A percentile compares a stretch with the other conserved stretches of the same genome.
These are phyloP conservation scores for Bjerkandera adusta DNA, from an alignment of 1,284 basidiomycete species.

Conservation along the genomic window DNA sequence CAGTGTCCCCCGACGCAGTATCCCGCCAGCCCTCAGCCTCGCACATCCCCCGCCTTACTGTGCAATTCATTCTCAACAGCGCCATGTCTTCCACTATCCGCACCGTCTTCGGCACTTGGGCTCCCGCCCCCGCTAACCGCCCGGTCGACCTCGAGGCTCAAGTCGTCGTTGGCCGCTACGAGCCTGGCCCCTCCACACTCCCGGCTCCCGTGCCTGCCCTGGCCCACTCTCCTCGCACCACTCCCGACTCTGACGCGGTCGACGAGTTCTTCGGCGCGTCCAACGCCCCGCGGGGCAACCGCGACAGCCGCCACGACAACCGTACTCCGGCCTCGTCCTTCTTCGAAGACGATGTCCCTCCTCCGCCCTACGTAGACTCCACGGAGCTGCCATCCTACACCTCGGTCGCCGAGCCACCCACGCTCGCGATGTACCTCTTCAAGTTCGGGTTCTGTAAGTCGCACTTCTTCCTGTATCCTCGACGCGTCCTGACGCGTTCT, in stretches of 20 bases:
- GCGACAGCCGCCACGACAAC: constrained; percentile 28
- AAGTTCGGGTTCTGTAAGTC: constrained; percentile 31
- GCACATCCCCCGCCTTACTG: no score
- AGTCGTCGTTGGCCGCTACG: constrained; percentile 39
- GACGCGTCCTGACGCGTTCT: neutral
- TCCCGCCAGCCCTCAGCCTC: no score
- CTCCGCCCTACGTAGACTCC: constrained; percentile 26
- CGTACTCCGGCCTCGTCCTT: neutral
- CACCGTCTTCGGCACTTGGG: constrained; percentile 14
- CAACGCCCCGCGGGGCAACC: constrained; percentile 24
- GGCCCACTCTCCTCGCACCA: constrained; percentile 15
- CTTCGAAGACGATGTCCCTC: constrained; percentile 12
- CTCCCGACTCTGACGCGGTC: constrained; percentile 22
- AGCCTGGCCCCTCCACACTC: constrained; percentile 8
- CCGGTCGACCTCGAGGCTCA: constrained; percentile 35
- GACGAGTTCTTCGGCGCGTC: constrained; percentile 30
- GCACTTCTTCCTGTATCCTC: constrained; percentile 1
- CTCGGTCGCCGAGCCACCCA: constrained; percentile 26
- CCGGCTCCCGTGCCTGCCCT: constrained; percentile 4
- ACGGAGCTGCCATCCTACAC: constrained; percentile 25
- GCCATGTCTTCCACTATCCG: constrained; percentile 8
- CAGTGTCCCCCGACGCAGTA: no score
- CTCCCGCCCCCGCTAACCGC: neutral
- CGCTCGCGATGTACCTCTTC: constrained; percentile 33
- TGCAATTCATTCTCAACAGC: no score